These are phyloP conservation scores for Trichoderma afroharzianum DNA, from an alignment of 2,329 filamentous ascomycete genomes.

Conservation along the genomic window DNA sequence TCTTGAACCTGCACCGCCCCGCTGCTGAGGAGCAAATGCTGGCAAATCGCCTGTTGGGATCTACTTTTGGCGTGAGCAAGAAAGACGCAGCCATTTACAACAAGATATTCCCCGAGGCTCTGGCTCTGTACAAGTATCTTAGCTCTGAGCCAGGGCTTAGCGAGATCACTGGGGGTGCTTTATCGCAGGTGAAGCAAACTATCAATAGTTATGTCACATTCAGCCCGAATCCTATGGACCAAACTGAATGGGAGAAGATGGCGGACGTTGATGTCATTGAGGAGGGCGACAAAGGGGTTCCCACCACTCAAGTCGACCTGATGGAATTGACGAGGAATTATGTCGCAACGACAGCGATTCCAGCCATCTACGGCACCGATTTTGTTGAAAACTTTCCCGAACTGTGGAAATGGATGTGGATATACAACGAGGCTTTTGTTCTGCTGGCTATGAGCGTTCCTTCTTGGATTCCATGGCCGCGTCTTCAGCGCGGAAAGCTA, in stretches of 20 bases:
- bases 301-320: slow-evolving; percentile 33
- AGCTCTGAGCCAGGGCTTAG: slow-evolving; percentile 26
- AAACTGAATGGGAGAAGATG: slow-evolving; percentile 37
- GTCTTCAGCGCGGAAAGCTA: slow-evolving; percentile 30
- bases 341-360: slow-evolving; percentile 33
- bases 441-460: slow-evolving; percentile 31
- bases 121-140: slow-evolving; percentile 27
- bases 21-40: slow-evolving; percentile 28
- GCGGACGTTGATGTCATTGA: slow-evolving; percentile 32
- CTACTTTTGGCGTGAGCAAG: slow-evolving; percentile 33
- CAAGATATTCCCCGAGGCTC: slow-evolving; percentile 27
- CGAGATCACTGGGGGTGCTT: slow-evolving; percentile 21
- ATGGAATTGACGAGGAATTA: slow-evolving; percentile 35
- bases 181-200: slow-evolving; percentile 27
- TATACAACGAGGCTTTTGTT: slow-evolving; percentile 34
- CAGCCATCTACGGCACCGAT: slow-evolving; percentile 38
- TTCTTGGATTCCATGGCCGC: slow-evolving; percentile 32
- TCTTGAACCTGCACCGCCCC: slow-evolving; percentile 30
- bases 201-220: slow-evolving; percentile 38
- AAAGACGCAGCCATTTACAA: slow-evolving; percentile 32
- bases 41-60: slow-evolving; percentile 27
- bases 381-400: slow-evolving; percentile 40
- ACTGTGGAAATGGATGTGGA: slow-evolving; percentile 37
- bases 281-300: slow-evolving; percentile 23
- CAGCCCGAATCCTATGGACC: slow-evolving; percentile 36